phyloP scores from a whole-genome alignment of 495 filamentous ascomycete genomes.

The Glarea lozoyensis region DNA sequence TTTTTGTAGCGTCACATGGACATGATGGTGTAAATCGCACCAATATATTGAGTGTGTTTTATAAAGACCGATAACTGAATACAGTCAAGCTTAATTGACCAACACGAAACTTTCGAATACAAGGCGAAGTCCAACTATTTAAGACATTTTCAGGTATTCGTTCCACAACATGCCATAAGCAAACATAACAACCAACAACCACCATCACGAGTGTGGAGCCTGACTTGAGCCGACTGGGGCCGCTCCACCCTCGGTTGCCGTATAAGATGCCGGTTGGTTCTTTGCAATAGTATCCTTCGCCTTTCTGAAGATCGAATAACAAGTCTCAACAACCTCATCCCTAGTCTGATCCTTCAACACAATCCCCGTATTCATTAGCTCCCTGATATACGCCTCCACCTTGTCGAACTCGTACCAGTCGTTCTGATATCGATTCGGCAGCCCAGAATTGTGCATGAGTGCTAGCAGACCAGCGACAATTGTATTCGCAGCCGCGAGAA shows the following conservation, averaged over 20 bases:
- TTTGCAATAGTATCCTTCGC: conserved; percentile 9
- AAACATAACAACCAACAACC: no score
- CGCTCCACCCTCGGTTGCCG: background rate
- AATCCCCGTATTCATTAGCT: conserved; percentile 10
- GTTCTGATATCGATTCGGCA: conserved; percentile 11
- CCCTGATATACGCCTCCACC: conserved; percentile 10
- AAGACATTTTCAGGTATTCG: no score
- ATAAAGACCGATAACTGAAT: no score
- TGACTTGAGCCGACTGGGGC: no score
- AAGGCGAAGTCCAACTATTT: no score
- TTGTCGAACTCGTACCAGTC: conserved; percentile 14
- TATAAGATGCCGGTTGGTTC: conserved; percentile 9
- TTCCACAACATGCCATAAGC: no score
- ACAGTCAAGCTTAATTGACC: no score
- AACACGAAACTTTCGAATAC: no score
- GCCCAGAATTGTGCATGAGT: conserved; percentile 12
- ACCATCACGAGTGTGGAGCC: no score
- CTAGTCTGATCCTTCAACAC: conserved; percentile 3
- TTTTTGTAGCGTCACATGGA: no score
- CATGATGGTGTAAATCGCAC: no score
- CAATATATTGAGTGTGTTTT: no score
- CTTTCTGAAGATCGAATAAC: conserved; percentile 6
- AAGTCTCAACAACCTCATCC: conserved; percentile 8
- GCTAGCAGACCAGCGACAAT: conserved; percentile 13
- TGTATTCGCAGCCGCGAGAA: conserved; percentile 14